Evolutionary conservation across 495 filamentous ascomycete species (phyloP).

Genomic region (Apodospora peruviana): DNA sequence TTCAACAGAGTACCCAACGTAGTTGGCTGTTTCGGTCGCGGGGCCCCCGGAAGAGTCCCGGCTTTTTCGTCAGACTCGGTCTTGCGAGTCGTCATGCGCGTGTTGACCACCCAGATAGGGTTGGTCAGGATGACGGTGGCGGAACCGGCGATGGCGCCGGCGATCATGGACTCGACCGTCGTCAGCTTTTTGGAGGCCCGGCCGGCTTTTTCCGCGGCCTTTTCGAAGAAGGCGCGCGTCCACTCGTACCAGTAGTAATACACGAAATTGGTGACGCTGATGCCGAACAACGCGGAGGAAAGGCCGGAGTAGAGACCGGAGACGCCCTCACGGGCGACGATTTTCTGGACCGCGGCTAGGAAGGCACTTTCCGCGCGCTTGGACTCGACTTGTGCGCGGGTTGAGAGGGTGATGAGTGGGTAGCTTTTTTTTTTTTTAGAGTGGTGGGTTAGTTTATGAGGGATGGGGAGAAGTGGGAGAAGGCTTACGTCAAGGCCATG

Average conservation of each 20-base stretch:
- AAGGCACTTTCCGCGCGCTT: constrained; percentile 81
- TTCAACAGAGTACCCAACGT: constrained; percentile 75
- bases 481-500: constrained; percentile 81
- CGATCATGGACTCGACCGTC: constrained; percentile 85
- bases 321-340: constrained; percentile 86
- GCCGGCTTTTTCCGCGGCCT: constrained; percentile 67
- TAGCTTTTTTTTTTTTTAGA: constrained; percentile 44
- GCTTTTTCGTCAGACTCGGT: constrained; percentile 33
- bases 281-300: constrained; percentile 92
- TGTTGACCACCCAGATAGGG: constrained; percentile 98
- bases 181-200: constrained; percentile 78
- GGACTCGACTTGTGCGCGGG: constrained; percentile 95
- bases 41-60: constrained; percentile 37
- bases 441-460: not conserved
- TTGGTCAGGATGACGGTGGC: constrained; percentile 95
- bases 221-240: constrained; percentile 84
- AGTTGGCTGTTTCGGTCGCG: constrained; percentile 44
- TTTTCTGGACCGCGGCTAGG: constrained; percentile 73
- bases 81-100: constrained; percentile 89
- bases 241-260: constrained; percentile 99
- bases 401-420: constrained; percentile 95
- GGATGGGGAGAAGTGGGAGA: constrained; percentile 8
- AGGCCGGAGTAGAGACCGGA: constrained; percentile 81
- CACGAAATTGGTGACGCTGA: constrained; percentile 97
- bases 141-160: constrained; percentile 89